Base-by-base conservation (phyloP, 805 yeast species). In the Kuraishia cidri region DNA sequence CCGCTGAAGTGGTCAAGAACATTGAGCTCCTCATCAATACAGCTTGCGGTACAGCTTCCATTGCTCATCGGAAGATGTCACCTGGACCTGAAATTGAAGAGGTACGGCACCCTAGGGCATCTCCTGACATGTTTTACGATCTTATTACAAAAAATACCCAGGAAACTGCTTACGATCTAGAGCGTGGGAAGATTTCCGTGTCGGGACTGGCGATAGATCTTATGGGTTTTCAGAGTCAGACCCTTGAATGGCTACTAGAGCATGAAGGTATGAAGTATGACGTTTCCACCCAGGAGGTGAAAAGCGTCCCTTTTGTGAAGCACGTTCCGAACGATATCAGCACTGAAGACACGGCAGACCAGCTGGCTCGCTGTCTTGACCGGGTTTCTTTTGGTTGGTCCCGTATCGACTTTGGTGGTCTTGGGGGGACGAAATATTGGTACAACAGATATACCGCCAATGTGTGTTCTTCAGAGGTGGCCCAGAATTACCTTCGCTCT, bases 311-410 rank as follows among this genome's bases (percentile, higher is more conserved):
- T 1, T 38, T 56, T 5, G 46, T 54, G 32, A 30, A 39, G 7
- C n/a, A n/a, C n/a, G n/a, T n/a, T n/a, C n/a, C n/a, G n/a, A n/a
- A n/a, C n/a, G n/a, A n/a, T n/a, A n/a, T n/a, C n/a, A n/a, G n/a
- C n/a, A n/a, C n/a, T n/a, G n/a, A n/a, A n/a, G n/a, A n/a, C n/a
- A n/a, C n/a, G n/a, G n/a, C n/a, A n/a, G n/a, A n/a, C n/a, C n/a
- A n/a, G n/a, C n/a, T n/a, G n/a, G n/a, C 49, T 6, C 33, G 38
- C 13, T 41, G 58, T 4, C 44, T 76, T 17, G 65, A 69, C 39
- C 39, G 45, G 21, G 38, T 73, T 3, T 56, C 70, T 7, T 75
- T 65, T 49, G 85, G 85, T 3, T 78, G 82, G 76, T 36, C 52
- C 3, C 41, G 52, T 7, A 42, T 64, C 10, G 0, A 35, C 36